Evolutionary conservation across 208 protist genomes (phyloP), one percentile per base, ranked within the genome.

Genomic region (Leishmania tarentolae): DNA sequence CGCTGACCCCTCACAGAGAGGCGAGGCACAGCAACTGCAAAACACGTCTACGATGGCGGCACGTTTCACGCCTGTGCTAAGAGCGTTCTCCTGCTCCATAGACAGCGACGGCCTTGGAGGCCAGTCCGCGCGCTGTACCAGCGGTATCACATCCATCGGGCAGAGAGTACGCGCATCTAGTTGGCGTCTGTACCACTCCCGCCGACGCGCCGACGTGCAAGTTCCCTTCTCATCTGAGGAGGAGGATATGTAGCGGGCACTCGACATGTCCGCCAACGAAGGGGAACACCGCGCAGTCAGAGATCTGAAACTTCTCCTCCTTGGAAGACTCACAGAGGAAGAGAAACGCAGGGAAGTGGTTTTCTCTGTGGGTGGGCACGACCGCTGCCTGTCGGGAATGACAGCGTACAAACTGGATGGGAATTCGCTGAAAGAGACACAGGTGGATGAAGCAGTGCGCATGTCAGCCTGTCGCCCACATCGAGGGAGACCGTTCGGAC

Each of bases 101-200:
- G 52, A 63, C 11, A 57, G 0, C 50, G 37, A 31, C 56, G 35
- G 19, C 7, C 17, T 19, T 8, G 6, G 15, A 59, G 28, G 44
- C 28, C 50, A 13, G 35, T 44, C 6, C n/a, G 56, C 52, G 2
- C 82, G 77, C 53, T 80, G 82, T 8, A 68, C 71, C n/a, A 86
- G 74, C 11, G 82, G 82, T 7, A 86, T 68, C 21, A 82, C 46
- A 50, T 86, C 82, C n/a, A 86, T n/a, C 21, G 82, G 66, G 35
- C 65, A 59, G 0, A 86, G 78, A 8, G 78, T 86, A 8, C 80
- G 72, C 31, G 82, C 53, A 19, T 31, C 72, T 19, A 82, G 35
- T 52, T 86, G 82, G 35, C 78, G 82, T 53, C 78, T 66, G 50
- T 81, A 86, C 82, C 82, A 86, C 24, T 46, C 9, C 74, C 79